These are phyloP conservation scores for Cadophora sp. DNA, from an alignment of 2,329 filamentous ascomycete species.

Conservation along the genomic window DNA sequence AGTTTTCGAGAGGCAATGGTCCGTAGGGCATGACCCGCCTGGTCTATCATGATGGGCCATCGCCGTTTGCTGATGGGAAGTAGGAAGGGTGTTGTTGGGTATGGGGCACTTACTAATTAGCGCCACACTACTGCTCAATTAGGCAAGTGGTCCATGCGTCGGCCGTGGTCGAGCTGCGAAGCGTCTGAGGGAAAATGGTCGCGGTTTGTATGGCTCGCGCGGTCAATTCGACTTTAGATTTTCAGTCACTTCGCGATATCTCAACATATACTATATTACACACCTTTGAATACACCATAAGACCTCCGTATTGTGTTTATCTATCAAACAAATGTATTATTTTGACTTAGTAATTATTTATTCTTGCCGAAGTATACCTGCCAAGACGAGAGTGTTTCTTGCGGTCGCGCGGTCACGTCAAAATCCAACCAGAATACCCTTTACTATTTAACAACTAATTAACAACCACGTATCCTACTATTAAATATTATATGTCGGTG, in stretches of 20 bases:
- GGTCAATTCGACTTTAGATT: not conserved
- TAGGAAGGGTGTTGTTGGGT: constrained; percentile 2
- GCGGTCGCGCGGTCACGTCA: no score
- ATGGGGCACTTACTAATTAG: constrained; percentile 1
- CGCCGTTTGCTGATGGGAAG: constrained; percentile 3
- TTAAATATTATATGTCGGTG: no score
- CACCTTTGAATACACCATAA: not conserved
- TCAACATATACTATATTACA: not conserved
- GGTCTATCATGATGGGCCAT: constrained; percentile 8
- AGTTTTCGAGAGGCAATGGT: constrained; percentile 3
- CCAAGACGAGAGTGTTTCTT: no score
- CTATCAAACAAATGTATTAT: not conserved
- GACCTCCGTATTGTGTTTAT: not conserved
- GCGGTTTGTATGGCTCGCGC: not conserved
- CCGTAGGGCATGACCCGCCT: constrained; percentile 9
- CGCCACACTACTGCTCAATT: not conserved
- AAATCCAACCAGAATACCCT: no score
- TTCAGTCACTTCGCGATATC: not conserved
- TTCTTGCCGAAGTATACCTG: no score
- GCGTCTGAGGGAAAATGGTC: not conserved
- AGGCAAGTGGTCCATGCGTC: not conserved
- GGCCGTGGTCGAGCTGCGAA: not conserved
- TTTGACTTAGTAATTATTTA: not conserved
- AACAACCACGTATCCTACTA: no score
- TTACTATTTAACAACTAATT: no score